A percentile compares a stretch with the other conserved stretches of the same genome.
Conservation (phyloP, 2,329 filamentous ascomycete species). For the Domatiomyces catenatus region DNA sequence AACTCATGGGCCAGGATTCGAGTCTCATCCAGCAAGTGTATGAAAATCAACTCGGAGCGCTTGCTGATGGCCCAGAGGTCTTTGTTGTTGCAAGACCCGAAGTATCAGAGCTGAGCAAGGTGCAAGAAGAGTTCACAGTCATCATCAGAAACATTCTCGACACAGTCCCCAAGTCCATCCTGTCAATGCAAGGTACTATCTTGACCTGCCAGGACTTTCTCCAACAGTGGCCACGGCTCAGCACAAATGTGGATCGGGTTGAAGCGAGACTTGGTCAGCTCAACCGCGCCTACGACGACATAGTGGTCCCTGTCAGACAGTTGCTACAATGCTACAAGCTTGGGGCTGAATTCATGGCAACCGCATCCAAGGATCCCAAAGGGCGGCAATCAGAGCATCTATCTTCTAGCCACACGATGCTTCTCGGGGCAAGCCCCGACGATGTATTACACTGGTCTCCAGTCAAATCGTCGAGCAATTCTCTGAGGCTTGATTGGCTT, state of each 20-base stretch:
- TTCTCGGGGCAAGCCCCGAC: slow-evolving; percentile 21
- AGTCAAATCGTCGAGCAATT: neutral
- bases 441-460: slow-evolving; percentile 3
- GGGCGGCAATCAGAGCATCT: slow-evolving; percentile 19
- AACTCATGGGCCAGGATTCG: slow-evolving; percentile 51
- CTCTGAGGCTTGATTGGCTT: slow-evolving; percentile 8
- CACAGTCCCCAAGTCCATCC: neutral
- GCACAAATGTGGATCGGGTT: slow-evolving; percentile 50
- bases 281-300: slow-evolving; percentile 71
- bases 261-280: slow-evolving; percentile 51
- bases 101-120: slow-evolving; percentile 48
- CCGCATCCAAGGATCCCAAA: slow-evolving; percentile 9
- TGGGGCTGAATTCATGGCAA: slow-evolving; percentile 28
- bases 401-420: slow-evolving; percentile 25
- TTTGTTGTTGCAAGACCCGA: slow-evolving; percentile 58
- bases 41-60: slow-evolving; percentile 42
- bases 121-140: slow-evolving; percentile 70
- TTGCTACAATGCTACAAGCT: slow-evolving; percentile 66
- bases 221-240: slow-evolving; percentile 8
- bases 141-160: neutral
- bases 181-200: neutral
- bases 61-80: slow-evolving; percentile 53
- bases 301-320: slow-evolving; percentile 61
- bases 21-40: slow-evolving; percentile 53
- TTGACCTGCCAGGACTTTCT: neutral